Conservation (phyloP, 208 protist genomes). For the Leptomonas pyrrhocoris region DNA sequence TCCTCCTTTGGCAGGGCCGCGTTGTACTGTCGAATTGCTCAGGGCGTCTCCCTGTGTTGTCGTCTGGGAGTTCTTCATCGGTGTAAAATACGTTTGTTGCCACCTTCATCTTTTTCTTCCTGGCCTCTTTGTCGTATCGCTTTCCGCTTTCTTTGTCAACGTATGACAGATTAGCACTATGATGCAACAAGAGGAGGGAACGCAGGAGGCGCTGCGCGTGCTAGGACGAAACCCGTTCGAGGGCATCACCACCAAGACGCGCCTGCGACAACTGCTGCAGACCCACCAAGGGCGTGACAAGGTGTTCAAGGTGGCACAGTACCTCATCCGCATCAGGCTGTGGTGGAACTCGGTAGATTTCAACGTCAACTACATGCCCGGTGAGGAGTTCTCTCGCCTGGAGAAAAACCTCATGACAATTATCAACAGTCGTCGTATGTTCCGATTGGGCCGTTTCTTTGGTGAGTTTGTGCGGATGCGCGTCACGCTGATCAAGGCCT, state of each 20-base stretch:
- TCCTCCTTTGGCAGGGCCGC: no score
- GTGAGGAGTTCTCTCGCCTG: constrained; percentile 71
- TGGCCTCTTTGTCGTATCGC: not conserved
- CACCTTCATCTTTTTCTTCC: not conserved
- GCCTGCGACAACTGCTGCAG: constrained; percentile 86
- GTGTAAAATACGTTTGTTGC: no score
- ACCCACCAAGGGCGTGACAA: constrained; percentile 91
- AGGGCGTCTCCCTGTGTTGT: no score
- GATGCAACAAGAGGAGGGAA: constrained; percentile 34
- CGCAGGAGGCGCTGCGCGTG: constrained; percentile 72
- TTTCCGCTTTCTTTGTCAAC: constrained; percentile 6
- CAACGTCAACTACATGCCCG: constrained; percentile 78
- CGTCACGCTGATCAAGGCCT: constrained; percentile 86
- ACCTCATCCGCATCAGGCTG: constrained; percentile 79
- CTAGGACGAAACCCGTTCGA: constrained; percentile 86
- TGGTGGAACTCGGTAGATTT: constrained; percentile 84
- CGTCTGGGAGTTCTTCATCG: no score
- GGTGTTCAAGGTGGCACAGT: constrained; percentile 90
- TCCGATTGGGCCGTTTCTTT: constrained; percentile 88
- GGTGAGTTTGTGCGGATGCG: constrained; percentile 91
- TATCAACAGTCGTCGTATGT: constrained; percentile 86
- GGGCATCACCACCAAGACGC: constrained; percentile 85
- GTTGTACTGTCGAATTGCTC: no score
- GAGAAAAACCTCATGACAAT: constrained; percentile 92
- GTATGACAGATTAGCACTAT: constrained; percentile 7